Evolutionary conservation across 768 basidiomycete genomes (phyloP).

Genomic region (Amanita fuliginea): DNA sequence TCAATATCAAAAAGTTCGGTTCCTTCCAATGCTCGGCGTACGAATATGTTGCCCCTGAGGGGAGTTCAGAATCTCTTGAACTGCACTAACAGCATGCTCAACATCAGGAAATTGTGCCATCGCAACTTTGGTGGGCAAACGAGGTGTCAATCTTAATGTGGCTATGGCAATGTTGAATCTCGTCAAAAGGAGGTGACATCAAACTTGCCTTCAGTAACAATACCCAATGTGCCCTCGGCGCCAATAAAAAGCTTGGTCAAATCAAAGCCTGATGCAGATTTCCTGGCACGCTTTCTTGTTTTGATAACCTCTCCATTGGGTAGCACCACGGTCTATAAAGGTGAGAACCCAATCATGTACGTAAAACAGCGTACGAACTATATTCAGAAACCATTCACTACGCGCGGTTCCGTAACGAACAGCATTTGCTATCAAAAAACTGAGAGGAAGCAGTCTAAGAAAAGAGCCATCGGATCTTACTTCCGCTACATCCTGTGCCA

Average conservation of each 20-base stretch:
- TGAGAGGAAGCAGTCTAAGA: slow-evolving; percentile 1
- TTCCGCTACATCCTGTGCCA: slow-evolving; percentile 78
- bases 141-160: slow-evolving; percentile 72
- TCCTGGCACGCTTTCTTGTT: slow-evolving; percentile 67
- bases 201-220: slow-evolving; percentile 71
- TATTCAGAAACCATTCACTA: slow-evolving; percentile 79
- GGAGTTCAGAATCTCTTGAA: slow-evolving; percentile 67
- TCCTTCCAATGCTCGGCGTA: slow-evolving; percentile 22
- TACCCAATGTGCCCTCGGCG: slow-evolving; percentile 82
- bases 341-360: neutral
- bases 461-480: slow-evolving; percentile 27
- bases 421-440: slow-evolving; percentile 46
- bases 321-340: slow-evolving; percentile 67
- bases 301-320: slow-evolving; percentile 82
- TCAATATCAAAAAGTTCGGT: neutral
- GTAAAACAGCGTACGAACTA: slow-evolving; percentile 32
- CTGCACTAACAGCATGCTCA: slow-evolving; percentile 65
- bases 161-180: slow-evolving; percentile 28
- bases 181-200: neutral
- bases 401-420: slow-evolving; percentile 83
- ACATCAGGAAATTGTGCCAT: slow-evolving; percentile 83
- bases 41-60: slow-evolving; percentile 65
- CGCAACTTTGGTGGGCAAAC: slow-evolving; percentile 76
- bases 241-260: slow-evolving; percentile 83
- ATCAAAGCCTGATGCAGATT: slow-evolving; percentile 84